These are phyloP conservation scores for Trichoderma sp. DNA, from an alignment of 2,329 filamentous ascomycete genomes.

Conservation along the genomic window DNA sequence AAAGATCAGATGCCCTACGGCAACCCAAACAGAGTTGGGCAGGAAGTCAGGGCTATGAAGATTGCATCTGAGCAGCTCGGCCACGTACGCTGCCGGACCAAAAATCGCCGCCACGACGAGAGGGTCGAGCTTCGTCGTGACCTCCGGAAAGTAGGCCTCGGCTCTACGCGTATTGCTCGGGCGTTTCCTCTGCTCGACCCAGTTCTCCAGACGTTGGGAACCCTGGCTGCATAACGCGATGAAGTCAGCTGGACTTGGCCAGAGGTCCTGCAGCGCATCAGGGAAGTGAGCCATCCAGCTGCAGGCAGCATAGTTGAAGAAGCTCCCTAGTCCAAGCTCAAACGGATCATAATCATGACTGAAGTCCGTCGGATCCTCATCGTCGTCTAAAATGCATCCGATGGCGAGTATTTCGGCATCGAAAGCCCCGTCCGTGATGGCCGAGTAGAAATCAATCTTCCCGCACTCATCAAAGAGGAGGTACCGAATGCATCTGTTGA, in stretches of 20 bases:
- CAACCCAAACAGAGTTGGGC: constrained; percentile 6
- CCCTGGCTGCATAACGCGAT: constrained; percentile 8
- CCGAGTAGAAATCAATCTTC: constrained; percentile 3
- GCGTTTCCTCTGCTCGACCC: constrained; percentile 21
- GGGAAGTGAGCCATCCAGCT: constrained; percentile 20
- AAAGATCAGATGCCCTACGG: not conserved
- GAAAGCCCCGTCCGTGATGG: not conserved
- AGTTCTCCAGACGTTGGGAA: constrained; percentile 20
- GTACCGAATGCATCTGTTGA: constrained; percentile 22
- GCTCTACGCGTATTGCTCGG: not conserved
- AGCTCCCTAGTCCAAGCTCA: constrained; percentile 8
- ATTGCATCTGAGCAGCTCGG: constrained; percentile 17
- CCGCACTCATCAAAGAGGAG: constrained; percentile 18
- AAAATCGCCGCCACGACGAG: constrained; percentile 10
- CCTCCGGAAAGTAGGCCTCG: not conserved
- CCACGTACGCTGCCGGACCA: not conserved
- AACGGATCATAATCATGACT: constrained; percentile 1
- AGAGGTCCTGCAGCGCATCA: not conserved
- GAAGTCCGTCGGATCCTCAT: not conserved
- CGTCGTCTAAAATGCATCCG: not conserved
- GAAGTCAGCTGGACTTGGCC: constrained; percentile 1
- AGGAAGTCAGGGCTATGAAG: constrained; percentile 8
- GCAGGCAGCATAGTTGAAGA: constrained; percentile 20
- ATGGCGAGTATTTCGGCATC: not conserved
- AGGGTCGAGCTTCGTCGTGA: not conserved